Evolutionary conservation across 164 flowering plant species (phyloP), one percentile per base, ranked within the genome.

Genomic region (Vitis rotundifolia): DNA sequence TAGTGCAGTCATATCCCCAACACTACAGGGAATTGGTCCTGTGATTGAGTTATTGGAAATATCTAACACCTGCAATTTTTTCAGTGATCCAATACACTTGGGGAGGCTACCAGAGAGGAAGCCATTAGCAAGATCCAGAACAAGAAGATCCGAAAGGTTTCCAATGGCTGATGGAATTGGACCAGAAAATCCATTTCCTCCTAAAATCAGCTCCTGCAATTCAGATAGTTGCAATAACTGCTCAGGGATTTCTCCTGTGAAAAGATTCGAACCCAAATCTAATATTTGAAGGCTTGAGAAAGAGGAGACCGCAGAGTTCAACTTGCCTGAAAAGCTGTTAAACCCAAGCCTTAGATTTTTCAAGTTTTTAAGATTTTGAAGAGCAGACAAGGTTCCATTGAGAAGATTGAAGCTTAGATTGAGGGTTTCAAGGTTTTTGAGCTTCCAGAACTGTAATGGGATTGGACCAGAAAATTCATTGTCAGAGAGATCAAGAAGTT

Each of bases 71-170:
- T 37, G 14, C 59, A 69, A 18, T 26, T 6, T 61, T 47, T 61
- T 53, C 29, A 69, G 66, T 50, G 31, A 15, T 8, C 72, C 59
- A 3, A 69, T 29, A 44, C 59, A 52, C 37, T 5, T 11, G 8
- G 72, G 72, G 61, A 69, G 51, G 37, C 52, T 61, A n/a, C 66
- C 72, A 28, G 72, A 61, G n/a, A 69, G 66, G 51, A 61, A 61
- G 15, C 49, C 51, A 59, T 69, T 44, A 18, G 50, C 47, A 31
- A 69, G 50, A 53, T 69, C 66, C 11, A 69, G 56, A 69, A 69
- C 49, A 29, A n/a, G 29, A 61, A 69, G 72, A 50, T 61, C 51
- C 2, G 66, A 69, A 61, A 69, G 72, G 29, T 52, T 53, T 18
- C 51, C 60, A n/a, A 69, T 51, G 18, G 59, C 18, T 11, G 63